Evolutionary conservation across 129 eudicot species (phyloP).

Genomic region (Heracleum sosnowskyi): DNA sequence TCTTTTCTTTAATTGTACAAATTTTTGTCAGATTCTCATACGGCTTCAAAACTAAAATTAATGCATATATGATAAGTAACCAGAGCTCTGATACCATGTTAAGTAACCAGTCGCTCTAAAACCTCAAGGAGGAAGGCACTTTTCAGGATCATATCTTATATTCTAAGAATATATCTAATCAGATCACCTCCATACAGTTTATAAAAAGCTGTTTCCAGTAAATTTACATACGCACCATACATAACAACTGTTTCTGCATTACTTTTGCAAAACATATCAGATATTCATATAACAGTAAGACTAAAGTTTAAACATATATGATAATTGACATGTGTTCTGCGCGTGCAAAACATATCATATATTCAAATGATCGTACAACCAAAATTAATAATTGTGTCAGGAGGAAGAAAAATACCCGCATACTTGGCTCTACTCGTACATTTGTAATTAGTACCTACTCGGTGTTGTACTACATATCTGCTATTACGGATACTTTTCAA

Average conservation of each 20-base stretch:
- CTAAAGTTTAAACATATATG: neutral
- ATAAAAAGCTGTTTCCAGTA: neutral
- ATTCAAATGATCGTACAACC: neutral
- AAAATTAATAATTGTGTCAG: neutral
- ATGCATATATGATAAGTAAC: no score
- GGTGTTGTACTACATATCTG: constrained; percentile 7
- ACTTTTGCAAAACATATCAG: neutral
- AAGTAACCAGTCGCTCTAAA: no score
- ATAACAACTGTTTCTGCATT: neutral
- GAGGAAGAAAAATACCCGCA: neutral
- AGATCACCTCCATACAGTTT: neutral
- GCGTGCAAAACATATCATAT: neutral
- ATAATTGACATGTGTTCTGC: neutral
- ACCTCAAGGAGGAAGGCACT: no score
- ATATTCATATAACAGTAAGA: neutral
- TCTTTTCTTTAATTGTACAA: neutral
- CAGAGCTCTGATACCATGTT: no score
- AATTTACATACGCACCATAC: neutral
- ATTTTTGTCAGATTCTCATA: neutral
- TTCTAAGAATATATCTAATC: no score
- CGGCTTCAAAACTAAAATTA: neutral
- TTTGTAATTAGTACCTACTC: neutral
- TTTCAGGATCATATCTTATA: no score
- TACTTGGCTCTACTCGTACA: neutral
- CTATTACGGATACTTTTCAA: neutral